Conservation (phyloP, 208 protist genomes). For the Zelonia costaricensis region DNA sequence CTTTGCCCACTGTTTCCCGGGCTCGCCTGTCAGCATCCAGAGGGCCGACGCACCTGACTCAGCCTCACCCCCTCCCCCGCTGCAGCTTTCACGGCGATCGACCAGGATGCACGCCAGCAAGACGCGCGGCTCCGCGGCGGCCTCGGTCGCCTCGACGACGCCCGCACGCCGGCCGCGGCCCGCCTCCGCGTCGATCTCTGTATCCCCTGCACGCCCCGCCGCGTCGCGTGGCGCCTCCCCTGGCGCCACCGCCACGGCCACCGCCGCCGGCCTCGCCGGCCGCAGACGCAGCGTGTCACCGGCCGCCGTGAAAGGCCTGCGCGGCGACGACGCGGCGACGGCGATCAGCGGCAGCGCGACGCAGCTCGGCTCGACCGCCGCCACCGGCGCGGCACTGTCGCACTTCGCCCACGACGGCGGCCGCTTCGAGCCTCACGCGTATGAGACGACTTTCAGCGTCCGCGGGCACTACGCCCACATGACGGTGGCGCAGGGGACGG, state of each 20-base stretch:
- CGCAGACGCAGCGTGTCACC: slow-evolving; percentile 3
- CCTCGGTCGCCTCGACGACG: neutral
- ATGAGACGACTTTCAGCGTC: slow-evolving; percentile 45
- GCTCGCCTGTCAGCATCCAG: no score
- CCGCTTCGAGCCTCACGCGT: slow-evolving; percentile 35
- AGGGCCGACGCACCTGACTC: no score
- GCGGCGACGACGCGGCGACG: slow-evolving; percentile 1
- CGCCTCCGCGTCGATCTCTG: neutral
- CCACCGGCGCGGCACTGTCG: slow-evolving; percentile 5
- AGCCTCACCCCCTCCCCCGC: no score
- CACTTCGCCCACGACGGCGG: slow-evolving; percentile 18
- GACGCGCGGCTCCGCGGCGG: neutral
- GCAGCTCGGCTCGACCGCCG: neutral
- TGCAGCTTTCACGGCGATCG: no score
- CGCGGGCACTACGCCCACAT: slow-evolving; percentile 43
- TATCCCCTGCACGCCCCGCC: slow-evolving; percentile 6
- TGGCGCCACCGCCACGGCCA: neutral
- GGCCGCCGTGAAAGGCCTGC: neutral
- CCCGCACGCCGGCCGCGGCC: neutral
- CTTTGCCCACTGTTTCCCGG: no score
- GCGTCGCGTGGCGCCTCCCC: slow-evolving; percentile 4
- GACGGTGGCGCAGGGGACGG: slow-evolving; percentile 32
- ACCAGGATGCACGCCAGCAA: neutral
- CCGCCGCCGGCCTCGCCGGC: neutral
- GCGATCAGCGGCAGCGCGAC: neutral